These are phyloP conservation scores for Pseudozyma sp. DNA, from an alignment of 1,284 basidiomycete genomes.

Conservation along the genomic window DNA sequence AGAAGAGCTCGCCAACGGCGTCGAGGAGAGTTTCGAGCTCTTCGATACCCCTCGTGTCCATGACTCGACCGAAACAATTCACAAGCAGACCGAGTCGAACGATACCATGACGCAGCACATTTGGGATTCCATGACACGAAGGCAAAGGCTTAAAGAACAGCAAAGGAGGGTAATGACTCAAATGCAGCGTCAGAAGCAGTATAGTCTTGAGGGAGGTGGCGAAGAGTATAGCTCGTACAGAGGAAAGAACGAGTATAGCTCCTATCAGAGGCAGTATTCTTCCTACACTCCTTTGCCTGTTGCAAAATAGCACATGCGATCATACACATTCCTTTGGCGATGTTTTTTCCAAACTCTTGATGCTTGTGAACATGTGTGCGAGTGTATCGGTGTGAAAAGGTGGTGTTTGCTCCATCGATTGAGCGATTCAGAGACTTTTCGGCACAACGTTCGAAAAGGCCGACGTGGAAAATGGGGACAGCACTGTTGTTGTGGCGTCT, in stretches of 20 bases:
- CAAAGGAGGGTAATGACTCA: background rate
- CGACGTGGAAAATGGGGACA: too few species aligned
- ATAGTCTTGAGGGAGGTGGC: too few species aligned
- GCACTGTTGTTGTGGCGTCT: too few species aligned
- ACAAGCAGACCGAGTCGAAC: conserved; percentile 4
- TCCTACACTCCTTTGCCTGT: background rate
- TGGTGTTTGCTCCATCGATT: too few species aligned
- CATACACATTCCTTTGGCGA: too few species aligned
- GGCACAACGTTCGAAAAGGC: too few species aligned
- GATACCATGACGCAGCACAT: conserved; percentile 9
- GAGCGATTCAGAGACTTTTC: too few species aligned
- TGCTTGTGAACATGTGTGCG: too few species aligned
- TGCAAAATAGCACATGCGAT: too few species aligned
- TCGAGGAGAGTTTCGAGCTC: conserved; percentile 21
- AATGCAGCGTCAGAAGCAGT: background rate
- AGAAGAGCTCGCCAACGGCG: conserved; percentile 8
- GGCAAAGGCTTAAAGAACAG: background rate
- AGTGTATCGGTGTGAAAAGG: too few species aligned
- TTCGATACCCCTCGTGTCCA: conserved; percentile 28
- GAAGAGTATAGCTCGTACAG: background rate
- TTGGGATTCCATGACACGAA: background rate
- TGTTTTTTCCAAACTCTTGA: too few species aligned
- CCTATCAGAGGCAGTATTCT: background rate
- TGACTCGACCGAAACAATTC: conserved; percentile 24
- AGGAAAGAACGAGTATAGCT: background rate